Base-by-base conservation (phyloP, 2,329 filamentous ascomycete species). In the Mariannaea elegans region DNA sequence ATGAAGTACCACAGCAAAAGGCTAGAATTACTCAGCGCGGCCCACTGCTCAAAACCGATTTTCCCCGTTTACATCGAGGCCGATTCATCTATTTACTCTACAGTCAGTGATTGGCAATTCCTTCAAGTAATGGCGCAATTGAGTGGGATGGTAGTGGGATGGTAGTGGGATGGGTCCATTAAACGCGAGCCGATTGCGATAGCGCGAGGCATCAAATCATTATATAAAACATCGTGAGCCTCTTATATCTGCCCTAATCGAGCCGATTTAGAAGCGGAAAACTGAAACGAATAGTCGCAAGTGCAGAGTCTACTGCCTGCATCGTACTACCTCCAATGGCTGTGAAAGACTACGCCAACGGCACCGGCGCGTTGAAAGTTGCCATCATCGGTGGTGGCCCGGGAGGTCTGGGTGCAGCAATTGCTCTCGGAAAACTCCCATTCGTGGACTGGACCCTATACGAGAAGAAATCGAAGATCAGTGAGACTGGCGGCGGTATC, bases 401-500 rank as follows among this genome's bases (percentile, higher is more conserved):
- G 2, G 71, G 70, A 3, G 71, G 71, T 1, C 47, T 74, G 7
- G 71, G 67, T 7, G 70, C 72, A n/a, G 73, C 74, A 1, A 76
- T 77, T 42, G 72, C 72, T 13, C 65, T 77, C 10, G 62, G 63
- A 9, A 69, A 66, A 32, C 54, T 71, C 1, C 59, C 69, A 2
- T 67, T 73, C 10, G 67, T 76, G n/a, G 70, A 74, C 14, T 75
- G 72, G 65, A 67, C 65, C 3, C 48, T 77, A 4, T 77, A 76
- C 53, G 74, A 77, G 55, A 76, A 76, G 65, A 76, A 75, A 45
- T 50, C 69, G 5, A 64, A 72, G 23, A 73, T 78, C 53, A 76
- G 75, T 18, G 76, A 77, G 51, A 75, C 73, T 0, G 75, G 76
- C 7, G 74, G 73, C 4, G 76, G 76, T n/a, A 76, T 78, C 47